Base-by-base conservation (phyloP, 176 grass and related monocot species). In the Aegilops umbellulata region DNA sequence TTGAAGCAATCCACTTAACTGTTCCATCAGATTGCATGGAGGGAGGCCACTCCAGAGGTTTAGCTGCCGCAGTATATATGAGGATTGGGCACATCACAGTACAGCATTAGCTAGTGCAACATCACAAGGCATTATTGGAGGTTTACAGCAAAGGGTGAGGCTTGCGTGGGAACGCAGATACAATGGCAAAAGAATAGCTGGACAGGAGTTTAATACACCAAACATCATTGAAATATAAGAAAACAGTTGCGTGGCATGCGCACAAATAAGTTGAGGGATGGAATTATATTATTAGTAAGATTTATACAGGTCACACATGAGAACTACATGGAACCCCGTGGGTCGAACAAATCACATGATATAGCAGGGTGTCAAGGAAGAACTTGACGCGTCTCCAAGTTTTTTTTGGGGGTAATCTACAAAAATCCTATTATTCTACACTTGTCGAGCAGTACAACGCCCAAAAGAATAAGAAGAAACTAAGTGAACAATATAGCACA, bases 381-480 rank as follows among this genome's bases (percentile, higher is more conserved):
- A 39, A 80, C 69, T 61, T 87, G 85, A 91, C 85, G 19, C 2
- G 34, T 36, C 32, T 36, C 32, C 17, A 34, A 32, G 30, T 34
- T 62, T 58, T 44, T n/a, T 44, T 44, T 42, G 42, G 26, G 34
- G 3, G 68, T 61, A 80, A 91, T 91, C 81, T 87, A 91, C 80
- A 90, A 82, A 86, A 87, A 60, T 51, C 44, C 85, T 91, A 87
- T 91, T 87, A 87, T 87, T 80, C 89, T 87, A 91, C 89, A 84
- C 35, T 91, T 91, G 75, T 87, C 44, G 79, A 84, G 29, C 47
- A 87, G 67, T 46, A 82, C 29, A 78, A 69, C 1, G 46, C 60
- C 83, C 51, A 85, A 87, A 69, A 87, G 76, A 80, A 87, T 80
- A 68, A 44, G 78, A 74, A 84, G 89, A 74, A 74, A 12, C 76